Evolutionary conservation across 768 basidiomycete genomes (phyloP).

Genomic region (Lentinula aciculospora): DNA sequence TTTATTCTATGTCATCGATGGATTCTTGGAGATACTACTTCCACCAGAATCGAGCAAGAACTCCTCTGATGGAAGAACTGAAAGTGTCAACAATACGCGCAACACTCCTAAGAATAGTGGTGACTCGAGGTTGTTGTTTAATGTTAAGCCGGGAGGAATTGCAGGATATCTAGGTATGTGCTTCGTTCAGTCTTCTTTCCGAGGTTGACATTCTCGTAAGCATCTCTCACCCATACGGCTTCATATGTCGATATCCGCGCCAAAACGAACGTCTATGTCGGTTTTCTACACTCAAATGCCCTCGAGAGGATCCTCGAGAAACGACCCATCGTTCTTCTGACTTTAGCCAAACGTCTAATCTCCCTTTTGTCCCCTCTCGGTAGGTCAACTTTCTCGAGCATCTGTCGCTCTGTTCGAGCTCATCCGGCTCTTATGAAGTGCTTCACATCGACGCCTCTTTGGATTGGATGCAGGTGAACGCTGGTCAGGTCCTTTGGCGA

Average conservation of each 20-base stretch:
- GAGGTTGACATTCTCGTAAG: constrained; percentile 27
- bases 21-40: constrained; percentile 87
- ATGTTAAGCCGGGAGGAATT: constrained; percentile 95
- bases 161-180: constrained; percentile 86
- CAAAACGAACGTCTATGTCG: constrained; percentile 98
- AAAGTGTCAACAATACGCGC: not conserved
- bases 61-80: constrained; percentile 8
- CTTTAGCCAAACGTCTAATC: constrained; percentile 92
- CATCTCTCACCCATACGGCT: constrained; percentile 84
- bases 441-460: constrained; percentile 94
- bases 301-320: constrained; percentile 89
- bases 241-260: constrained; percentile 97
- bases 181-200: not conserved
- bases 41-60: constrained; percentile 37
- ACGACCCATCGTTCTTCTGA: constrained; percentile 91
- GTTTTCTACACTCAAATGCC: constrained; percentile 84
- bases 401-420: not conserved
- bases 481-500: constrained; percentile 92
- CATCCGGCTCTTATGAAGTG: constrained; percentile 39
- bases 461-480: constrained; percentile 97
- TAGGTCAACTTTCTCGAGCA: constrained; percentile 26
- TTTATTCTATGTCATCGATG: constrained; percentile 93
- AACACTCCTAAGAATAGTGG: not conserved
- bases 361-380: constrained; percentile 91
- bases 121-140: constrained; percentile 73